Evolutionary conservation across 371 early-diverging fungal species (phyloP).

Genomic region (Dichotomocladium elegans): DNA sequence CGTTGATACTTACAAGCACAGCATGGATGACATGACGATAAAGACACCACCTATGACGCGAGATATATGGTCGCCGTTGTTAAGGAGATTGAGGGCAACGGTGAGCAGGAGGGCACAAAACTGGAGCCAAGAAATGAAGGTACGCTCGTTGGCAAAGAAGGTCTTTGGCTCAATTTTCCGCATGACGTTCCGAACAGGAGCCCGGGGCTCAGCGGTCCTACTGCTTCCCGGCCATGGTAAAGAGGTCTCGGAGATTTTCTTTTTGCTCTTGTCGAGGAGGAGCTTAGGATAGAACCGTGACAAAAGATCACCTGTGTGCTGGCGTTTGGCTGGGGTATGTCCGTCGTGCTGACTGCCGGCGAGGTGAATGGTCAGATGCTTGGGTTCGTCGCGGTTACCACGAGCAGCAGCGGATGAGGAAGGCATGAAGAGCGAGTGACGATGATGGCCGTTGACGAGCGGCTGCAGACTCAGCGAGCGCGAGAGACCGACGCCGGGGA

Average conservation of each 20-base stretch:
- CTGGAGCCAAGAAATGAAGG: constrained; percentile 89
- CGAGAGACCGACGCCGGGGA: constrained; percentile 42
- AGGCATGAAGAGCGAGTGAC: constrained; percentile 15
- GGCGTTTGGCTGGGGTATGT: neutral
- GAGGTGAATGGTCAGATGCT: neutral
- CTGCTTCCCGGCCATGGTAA: neutral
- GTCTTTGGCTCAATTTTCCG: constrained; percentile 77
- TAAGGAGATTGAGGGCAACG: constrained; percentile 75
- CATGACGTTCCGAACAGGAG: neutral
- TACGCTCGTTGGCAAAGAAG: constrained; percentile 94
- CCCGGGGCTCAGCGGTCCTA: neutral
- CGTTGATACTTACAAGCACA: constrained; percentile 26
- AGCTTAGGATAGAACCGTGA: constrained; percentile 6
- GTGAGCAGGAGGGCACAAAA: constrained; percentile 71
- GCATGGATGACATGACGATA: constrained; percentile 21
- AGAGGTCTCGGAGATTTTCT: neutral
- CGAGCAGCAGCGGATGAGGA: neutral
- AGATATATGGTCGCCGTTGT: constrained; percentile 61
- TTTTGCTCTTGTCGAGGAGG: neutral
- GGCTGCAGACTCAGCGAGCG: constrained; percentile 45
- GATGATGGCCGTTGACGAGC: constrained; percentile 36
- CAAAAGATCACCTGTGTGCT: constrained; percentile 1
- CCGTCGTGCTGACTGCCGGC: neutral
- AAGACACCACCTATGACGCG: constrained; percentile 43
- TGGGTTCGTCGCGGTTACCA: neutral